A percentile compares a stretch with the other conserved stretches of the same genome.
Conservation (phyloP, 2,329 filamentous ascomycete genomes). For the Monilinia polystroma region DNA sequence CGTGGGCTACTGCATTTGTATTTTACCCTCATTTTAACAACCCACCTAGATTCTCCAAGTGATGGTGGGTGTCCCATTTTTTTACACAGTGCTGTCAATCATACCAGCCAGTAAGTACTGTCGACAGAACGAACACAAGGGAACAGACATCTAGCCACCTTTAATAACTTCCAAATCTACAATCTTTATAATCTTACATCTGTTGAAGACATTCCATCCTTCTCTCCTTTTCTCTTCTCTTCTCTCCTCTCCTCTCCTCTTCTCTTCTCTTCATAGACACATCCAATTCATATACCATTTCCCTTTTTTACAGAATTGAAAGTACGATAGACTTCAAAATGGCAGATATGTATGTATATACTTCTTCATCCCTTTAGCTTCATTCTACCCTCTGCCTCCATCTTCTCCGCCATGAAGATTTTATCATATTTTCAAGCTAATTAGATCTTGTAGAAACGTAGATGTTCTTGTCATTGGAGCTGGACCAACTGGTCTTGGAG, state of each 20-base stretch:
- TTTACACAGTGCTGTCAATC: slow-evolving; percentile 1
- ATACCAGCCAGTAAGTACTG: neutral
- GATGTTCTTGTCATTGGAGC: slow-evolving; percentile 98
- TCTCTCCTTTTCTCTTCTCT: neutral
- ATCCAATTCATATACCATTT: neutral
- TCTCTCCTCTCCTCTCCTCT: neutral
- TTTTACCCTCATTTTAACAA: neutral
- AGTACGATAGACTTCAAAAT: slow-evolving; percentile 18
- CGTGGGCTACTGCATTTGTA: neutral
- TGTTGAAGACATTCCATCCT: neutral
- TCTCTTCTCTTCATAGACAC: neutral
- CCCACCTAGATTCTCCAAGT: neutral
- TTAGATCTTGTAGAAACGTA: slow-evolving; percentile 59
- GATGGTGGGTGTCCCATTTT: neutral
- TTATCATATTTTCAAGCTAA: slow-evolving; percentile 2
- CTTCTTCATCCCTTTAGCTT: neutral
- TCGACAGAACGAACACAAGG: neutral
- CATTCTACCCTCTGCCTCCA: neutral
- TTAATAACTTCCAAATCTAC: neutral
- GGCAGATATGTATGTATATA: slow-evolving; percentile 26
- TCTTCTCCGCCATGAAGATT: neutral
- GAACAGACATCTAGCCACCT: slow-evolving; percentile 18
- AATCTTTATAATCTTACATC: neutral
- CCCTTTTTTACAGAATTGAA: too few species aligned
- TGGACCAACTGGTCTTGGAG: slow-evolving; percentile 94